These are phyloP conservation scores for Neotropicomus parvogracilis DNA, from an alignment of 1,284 basidiomycete genomes.

Conservation along the genomic window DNA sequence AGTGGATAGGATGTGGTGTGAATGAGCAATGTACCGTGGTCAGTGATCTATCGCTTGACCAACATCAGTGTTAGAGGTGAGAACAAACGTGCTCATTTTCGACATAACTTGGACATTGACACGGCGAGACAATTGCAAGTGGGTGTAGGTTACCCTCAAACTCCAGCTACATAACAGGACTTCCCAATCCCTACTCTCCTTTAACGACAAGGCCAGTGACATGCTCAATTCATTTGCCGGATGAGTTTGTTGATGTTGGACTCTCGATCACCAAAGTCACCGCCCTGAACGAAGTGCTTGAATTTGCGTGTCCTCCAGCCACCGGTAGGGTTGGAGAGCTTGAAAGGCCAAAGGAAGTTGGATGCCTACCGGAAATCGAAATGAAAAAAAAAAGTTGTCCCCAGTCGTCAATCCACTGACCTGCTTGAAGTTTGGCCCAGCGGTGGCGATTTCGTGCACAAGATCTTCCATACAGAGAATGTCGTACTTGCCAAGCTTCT, in stretches of 20 bases:
- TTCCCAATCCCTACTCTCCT: constrained; percentile 10
- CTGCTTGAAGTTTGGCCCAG: constrained; percentile 99
- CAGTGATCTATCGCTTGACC: too few relatives aligned
- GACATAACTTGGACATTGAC: constrained; percentile 30
- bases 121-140: constrained; percentile 17
- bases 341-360: constrained; percentile 99
- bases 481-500: constrained; percentile 88
- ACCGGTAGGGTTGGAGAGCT: constrained; percentile 97
- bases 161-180: constrained; percentile 20
- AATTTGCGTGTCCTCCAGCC: constrained; percentile 98
- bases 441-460: constrained; percentile 94
- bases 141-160: constrained; percentile 33
- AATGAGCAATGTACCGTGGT: too few relatives aligned
- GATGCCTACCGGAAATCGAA: constrained; percentile 52
- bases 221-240: constrained; percentile 87
- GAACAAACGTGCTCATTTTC: constrained; percentile 25
- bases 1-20: too few relatives aligned
- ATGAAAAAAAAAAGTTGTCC: constrained; percentile 1
- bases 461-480: constrained; percentile 98
- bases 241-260: constrained; percentile 96
- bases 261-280: constrained; percentile 97
- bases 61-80: background rate
- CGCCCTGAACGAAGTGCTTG: constrained; percentile 91
- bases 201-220: constrained; percentile 11
- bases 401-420: constrained; percentile 38